Evolutionary conservation across 345 rosid species (phyloP), one percentile per base, ranked within the genome.

Genomic region (Euphorbia pulcherrima): DNA sequence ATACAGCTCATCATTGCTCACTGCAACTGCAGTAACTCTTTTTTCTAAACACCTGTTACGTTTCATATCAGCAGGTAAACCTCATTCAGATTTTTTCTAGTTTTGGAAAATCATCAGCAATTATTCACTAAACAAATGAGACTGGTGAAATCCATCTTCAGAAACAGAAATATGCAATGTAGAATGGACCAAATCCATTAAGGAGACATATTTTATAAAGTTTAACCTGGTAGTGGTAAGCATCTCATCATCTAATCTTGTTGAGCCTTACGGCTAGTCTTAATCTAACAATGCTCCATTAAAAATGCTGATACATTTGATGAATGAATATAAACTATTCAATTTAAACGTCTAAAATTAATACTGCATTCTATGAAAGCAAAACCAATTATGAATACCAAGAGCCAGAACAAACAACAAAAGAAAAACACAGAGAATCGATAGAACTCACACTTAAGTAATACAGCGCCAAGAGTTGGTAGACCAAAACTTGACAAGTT

Each of bases 401-500:
- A 35, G 27, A 8, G 46, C 26, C 17, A 35, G 20, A 59, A 30
- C 24, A 9, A 9, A 60, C 27, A 35, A 28, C 30, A n/a, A 60
- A n/a, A 8, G 24, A 8, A 0, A 56, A 17, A n/a, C 51, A 12
- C 20, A n/a, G n/a, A 13, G 30, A 50, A 2, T 11, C 44, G 16
- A 21, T n/a, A 29, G 54, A 74, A 84, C 92, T 80, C 78, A 90
- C 97, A 86, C 83, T 0, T 92, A 76, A 68, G 70, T 29, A 51
- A 85, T 80, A 74, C 97, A 90, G 54, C n/a, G 76, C 97, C 99
- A 95, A 55, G 90, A 81, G 12, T 78, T 81, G 0, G 87, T 55
- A 57, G 92, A 88, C 98, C 98, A 92, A 68, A 95, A 76, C 87
- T 92, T 95, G 58, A 95, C 91, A 64, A 84, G 81, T 68, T 92